Base-by-base conservation (phyloP, 805 yeast species). In the Deakozyma indianensis region DNA sequence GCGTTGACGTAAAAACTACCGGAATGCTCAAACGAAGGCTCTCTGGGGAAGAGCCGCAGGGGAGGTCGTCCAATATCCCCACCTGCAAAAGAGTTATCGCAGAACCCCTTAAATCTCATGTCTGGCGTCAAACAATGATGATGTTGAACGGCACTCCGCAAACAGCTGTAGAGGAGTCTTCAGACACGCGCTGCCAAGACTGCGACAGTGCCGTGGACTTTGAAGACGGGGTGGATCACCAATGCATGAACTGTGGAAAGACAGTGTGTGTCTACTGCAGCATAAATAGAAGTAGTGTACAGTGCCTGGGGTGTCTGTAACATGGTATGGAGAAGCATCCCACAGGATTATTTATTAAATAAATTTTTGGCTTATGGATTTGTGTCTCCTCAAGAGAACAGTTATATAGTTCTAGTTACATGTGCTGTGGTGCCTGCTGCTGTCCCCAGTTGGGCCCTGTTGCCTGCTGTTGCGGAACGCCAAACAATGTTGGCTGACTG, bases 371-470 rank as follows among this genome's bases (percentile, higher is more conserved):
- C 9, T 21, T 21, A 28, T 20, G 25, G 27, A 22, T 32, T 32
- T 32, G 11, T 20, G 16, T 32, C 11, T 32, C 28, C 7, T 7
- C 28, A 14, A 14, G 28, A 25, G 7, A 25, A 9, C 28, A 14
- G 28, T 25, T 14, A 25, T 7, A 25, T n/a, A n/a, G n/a, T n/a
- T n/a, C n/a, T n/a, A n/a, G n/a, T n/a, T n/a, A n/a, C n/a, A n/a
- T n/a, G n/a, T n/a, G n/a, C n/a, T 25, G 40, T 43, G 56, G 62
- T 44, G 63, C 64, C 52, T 73, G 75, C 5, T 83, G 77, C 52
- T 78, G 77, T 0, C 84, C 85, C 53, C 80, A 82, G 5, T 79
- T 83, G 2, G 86, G 74, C 2, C 73, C 63, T 0, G 87, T 80
- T 7, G 80, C 80, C 41, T 80, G 59, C 43, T 66, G 65, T 56